Evolutionary conservation across 768 basidiomycete genomes (phyloP).

Genomic region (Suillus weaverae): DNA sequence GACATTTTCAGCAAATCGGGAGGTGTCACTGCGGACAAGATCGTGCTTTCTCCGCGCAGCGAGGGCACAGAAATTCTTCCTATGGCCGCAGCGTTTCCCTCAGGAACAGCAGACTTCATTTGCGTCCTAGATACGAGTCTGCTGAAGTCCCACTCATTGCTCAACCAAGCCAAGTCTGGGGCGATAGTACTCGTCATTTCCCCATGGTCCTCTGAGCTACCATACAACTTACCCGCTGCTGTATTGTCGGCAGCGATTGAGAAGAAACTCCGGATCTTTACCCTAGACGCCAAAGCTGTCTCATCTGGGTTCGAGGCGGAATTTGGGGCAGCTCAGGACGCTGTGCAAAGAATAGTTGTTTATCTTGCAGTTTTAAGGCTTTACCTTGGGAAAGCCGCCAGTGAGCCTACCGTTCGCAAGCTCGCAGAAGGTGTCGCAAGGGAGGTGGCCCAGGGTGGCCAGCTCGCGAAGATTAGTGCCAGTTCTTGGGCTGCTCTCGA

Average conservation of each 20-base stretch:
- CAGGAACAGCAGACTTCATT: slow-evolving; percentile 63
- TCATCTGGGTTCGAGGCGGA: slow-evolving; percentile 43
- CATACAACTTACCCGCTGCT: slow-evolving; percentile 59
- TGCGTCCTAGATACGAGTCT: slow-evolving; percentile 75
- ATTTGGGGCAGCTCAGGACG: slow-evolving; percentile 35
- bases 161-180: slow-evolving; percentile 63
- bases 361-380: slow-evolving; percentile 84
- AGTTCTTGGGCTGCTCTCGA: slow-evolving; percentile 67
- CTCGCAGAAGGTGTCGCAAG: slow-evolving; percentile 49
- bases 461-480: slow-evolving; percentile 53
- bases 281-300: slow-evolving; percentile 56
- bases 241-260: slow-evolving; percentile 47
- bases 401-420: slow-evolving; percentile 50
- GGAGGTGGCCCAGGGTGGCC: slow-evolving; percentile 42
- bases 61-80: slow-evolving; percentile 44
- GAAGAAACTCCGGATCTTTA: slow-evolving; percentile 57
- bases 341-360: slow-evolving; percentile 57
- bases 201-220: slow-evolving; percentile 72
- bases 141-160: slow-evolving; percentile 73
- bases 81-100: slow-evolving; percentile 54
- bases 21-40: slow-evolving; percentile 66
- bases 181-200: slow-evolving; percentile 76
- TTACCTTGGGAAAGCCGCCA: slow-evolving; percentile 69
- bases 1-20: slow-evolving; percentile 76
- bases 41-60: slow-evolving; percentile 59